These are phyloP conservation scores for Lyophyllum decastes DNA, from an alignment of 768 basidiomycete genomes.

Conservation along the genomic window DNA sequence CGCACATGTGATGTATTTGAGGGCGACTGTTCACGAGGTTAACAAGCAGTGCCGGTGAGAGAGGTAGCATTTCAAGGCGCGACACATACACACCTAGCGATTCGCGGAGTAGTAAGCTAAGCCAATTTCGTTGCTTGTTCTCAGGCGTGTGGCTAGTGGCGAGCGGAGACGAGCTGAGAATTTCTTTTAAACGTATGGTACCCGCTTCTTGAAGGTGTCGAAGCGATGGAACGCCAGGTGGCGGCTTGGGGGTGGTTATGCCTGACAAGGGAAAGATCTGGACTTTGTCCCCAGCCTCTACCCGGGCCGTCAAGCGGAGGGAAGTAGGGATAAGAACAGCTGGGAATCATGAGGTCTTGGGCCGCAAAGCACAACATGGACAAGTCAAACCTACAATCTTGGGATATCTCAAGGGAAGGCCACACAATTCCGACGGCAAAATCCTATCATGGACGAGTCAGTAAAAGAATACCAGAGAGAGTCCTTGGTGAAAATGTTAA, in stretches of 20 bases:
- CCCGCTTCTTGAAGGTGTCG: constrained; percentile 51
- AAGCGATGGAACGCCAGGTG: constrained; percentile 51
- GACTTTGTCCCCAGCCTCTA: constrained; percentile 49
- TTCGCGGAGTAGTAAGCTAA: constrained; percentile 66
- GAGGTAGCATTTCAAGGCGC: not conserved
- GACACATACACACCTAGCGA: constrained; percentile 51
- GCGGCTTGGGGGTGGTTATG: constrained; percentile 32
- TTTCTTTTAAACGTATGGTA: constrained; percentile 54
- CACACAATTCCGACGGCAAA: constrained; percentile 73
- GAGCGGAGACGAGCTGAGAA: constrained; percentile 21
- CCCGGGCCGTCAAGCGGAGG: constrained; percentile 59
- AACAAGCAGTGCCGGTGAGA: constrained; percentile 12
- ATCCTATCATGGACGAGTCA: constrained; percentile 37
- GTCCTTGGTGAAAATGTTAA: constrained; percentile 2
- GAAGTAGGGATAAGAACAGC: constrained; percentile 58
- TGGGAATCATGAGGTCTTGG: constrained; percentile 27
- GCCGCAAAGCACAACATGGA: constrained; percentile 16
- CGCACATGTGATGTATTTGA: constrained; percentile 63
- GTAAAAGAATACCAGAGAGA: constrained; percentile 3
- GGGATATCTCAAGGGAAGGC: constrained; percentile 68
- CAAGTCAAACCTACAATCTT: constrained; percentile 49
- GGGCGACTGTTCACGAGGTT: constrained; percentile 51
- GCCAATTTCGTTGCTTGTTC: constrained; percentile 61
- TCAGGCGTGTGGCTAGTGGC: constrained; percentile 19
- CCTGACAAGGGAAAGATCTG: constrained; percentile 52